Conservation (phyloP, 208 protist genomes). For the Leishmania braziliensis region DNA sequence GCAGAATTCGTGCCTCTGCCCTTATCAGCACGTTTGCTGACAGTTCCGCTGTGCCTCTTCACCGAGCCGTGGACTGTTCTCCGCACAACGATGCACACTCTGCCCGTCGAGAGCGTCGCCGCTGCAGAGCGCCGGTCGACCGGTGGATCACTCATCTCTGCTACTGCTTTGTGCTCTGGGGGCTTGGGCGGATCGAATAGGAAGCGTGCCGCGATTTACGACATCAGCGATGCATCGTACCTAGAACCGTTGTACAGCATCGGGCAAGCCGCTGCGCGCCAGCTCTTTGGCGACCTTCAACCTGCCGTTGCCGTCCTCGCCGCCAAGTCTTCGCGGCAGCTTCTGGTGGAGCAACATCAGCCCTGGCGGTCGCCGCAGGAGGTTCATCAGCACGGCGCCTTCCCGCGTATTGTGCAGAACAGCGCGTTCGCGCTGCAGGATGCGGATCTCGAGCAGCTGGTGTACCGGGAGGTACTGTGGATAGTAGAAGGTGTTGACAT, state of each 20-base stretch:
- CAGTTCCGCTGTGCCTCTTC: slow-evolving; percentile 16
- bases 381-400: slow-evolving; percentile 18
- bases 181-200: neutral
- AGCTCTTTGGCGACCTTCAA: slow-evolving; percentile 11
- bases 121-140: neutral
- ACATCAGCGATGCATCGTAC: neutral
- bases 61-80: slow-evolving; percentile 18
- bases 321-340: neutral
- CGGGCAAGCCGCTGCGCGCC: slow-evolving; percentile 1
- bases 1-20: neutral
- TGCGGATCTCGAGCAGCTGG: slow-evolving; percentile 19
- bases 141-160: neutral
- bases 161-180: neutral
- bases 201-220: neutral
- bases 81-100: slow-evolving; percentile 15
- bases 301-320: neutral
- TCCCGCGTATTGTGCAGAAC: slow-evolving; percentile 20
- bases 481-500: slow-evolving; percentile 5
- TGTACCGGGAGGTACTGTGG: slow-evolving; percentile 14
- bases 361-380: slow-evolving; percentile 18
- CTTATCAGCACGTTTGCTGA: slow-evolving; percentile 6
- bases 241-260: neutral
- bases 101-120: neutral
- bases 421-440: slow-evolving; percentile 29
- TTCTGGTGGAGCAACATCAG: neutral